phyloP scores from a whole-genome alignment of 148 eudicot genomes.

The Suaeda aralocaspica region DNA sequence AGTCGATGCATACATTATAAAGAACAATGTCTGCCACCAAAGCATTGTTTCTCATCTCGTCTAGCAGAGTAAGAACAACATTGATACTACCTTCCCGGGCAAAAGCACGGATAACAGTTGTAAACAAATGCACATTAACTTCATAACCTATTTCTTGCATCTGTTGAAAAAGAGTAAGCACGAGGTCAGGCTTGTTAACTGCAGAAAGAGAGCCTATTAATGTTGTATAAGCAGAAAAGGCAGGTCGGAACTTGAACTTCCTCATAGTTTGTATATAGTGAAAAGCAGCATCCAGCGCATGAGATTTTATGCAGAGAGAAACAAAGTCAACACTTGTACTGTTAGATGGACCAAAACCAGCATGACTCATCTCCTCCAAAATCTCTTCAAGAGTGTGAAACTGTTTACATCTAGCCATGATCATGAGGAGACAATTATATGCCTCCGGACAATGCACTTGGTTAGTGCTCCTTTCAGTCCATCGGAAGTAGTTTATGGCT shows the following conservation, averaged over 20 bases:
- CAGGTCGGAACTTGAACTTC: conserved; percentile 82
- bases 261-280: conserved; percentile 66
- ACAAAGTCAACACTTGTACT: conserved; percentile 66
- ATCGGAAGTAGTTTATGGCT: conserved; percentile 72
- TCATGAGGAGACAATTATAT: conserved; percentile 75
- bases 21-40: conserved; percentile 77
- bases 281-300: conserved; percentile 52
- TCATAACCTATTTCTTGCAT: conserved; percentile 96
- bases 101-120: conserved; percentile 74
- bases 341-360: conserved; percentile 74
- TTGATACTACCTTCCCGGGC: conserved; percentile 78
- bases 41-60: conserved; percentile 77
- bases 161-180: conserved; percentile 72
- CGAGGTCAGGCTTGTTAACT: conserved; percentile 60
- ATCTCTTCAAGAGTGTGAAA: conserved; percentile 52
- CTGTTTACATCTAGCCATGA: conserved; percentile 59
- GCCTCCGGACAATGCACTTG: conserved; percentile 74
- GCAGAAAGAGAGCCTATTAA: conserved; percentile 73
- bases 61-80: conserved; percentile 79
- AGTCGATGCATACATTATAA: conserved; percentile 87
- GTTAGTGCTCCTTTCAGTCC: conserved; percentile 57
- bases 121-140: conserved; percentile 74
- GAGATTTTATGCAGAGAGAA: conserved; percentile 48
- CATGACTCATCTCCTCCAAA: conserved; percentile 89
- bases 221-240: conserved; percentile 87